A percentile compares a stretch with the other conserved stretches of the same genome.
Conservation (phyloP, 495 filamentous ascomycete genomes). For the Penicillium robsamsonii region DNA sequence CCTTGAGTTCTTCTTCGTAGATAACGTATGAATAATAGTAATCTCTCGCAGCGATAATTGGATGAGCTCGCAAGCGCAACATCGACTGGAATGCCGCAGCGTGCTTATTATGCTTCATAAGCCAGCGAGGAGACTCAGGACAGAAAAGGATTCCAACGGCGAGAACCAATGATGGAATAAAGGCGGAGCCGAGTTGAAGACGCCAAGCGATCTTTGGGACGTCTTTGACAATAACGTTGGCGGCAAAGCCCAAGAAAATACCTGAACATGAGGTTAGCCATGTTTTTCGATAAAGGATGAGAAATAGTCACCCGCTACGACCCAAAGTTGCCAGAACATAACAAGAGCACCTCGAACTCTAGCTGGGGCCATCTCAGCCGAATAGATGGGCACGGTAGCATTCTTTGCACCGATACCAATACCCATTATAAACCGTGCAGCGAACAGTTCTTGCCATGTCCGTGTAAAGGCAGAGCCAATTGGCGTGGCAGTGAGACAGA, state of each 20-base stretch:
- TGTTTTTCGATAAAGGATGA: neutral
- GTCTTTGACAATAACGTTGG: constrained; percentile 59
- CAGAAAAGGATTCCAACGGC: constrained; percentile 60
- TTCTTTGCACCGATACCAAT: constrained; percentile 63
- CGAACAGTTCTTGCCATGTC: constrained; percentile 55
- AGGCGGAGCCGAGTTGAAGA: constrained; percentile 63
- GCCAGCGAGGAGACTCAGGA: constrained; percentile 67
- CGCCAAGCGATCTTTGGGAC: constrained; percentile 60
- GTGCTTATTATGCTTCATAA: constrained; percentile 57
- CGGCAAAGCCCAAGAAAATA: constrained; percentile 59
- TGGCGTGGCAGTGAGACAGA: constrained; percentile 48
- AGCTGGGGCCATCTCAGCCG: constrained; percentile 61
- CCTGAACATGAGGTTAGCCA: constrained; percentile 43
- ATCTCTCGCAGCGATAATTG: constrained; percentile 36
- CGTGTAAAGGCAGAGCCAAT: constrained; percentile 52
- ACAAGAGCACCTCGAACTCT: constrained; percentile 62
- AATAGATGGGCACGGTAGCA: constrained; percentile 62
- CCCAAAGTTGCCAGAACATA: constrained; percentile 63
- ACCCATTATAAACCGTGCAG: constrained; percentile 55
- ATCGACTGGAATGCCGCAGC: constrained; percentile 54
- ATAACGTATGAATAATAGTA: constrained; percentile 53
- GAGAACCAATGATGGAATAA: constrained; percentile 64
- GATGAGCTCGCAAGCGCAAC: constrained; percentile 51
- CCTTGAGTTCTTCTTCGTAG: constrained; percentile 49
- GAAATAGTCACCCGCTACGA: constrained; percentile 21